phyloP scores from a whole-genome alignment of 176 grass and related monocot genomes.

The Triticum urartu region DNA sequence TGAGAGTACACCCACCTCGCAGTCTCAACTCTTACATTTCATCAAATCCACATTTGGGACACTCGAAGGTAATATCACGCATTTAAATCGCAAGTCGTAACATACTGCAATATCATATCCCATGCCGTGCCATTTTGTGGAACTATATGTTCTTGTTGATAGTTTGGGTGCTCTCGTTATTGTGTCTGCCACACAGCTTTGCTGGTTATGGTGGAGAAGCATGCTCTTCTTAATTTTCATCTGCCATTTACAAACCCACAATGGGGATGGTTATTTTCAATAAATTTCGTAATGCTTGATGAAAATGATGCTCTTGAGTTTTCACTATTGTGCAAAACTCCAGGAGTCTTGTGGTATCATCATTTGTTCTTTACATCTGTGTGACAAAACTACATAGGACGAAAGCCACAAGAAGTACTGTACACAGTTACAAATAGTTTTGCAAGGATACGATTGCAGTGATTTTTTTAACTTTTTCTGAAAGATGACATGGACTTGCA shows the following conservation, averaged over 20 bases:
- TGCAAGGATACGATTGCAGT: background rate
- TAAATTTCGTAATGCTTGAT: background rate
- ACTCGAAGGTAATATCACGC: conserved; percentile 31
- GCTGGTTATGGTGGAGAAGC: conserved; percentile 7
- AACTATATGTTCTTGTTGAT: background rate
- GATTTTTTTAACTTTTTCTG: background rate
- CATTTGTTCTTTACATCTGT: background rate
- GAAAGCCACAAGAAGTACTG: background rate
- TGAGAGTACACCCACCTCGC: conserved; percentile 4
- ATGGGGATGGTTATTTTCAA: background rate
- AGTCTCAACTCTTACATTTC: conserved; percentile 43
- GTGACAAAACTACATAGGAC: background rate
- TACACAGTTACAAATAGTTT: background rate
- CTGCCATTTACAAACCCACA: background rate
- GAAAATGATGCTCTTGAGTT: background rate
- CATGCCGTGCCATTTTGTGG: background rate
- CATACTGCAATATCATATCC: background rate
- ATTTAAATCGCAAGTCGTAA: background rate
- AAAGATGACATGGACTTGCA: background rate
- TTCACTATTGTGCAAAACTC: background rate
- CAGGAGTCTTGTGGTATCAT: background rate
- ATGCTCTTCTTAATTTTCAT: background rate
- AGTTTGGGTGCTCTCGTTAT: background rate
- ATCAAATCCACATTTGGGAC: conserved; percentile 49
- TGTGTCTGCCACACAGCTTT: background rate